Evolutionary conservation across 768 basidiomycete genomes (phyloP).

Genomic region (Lactifluus pinguis): DNA sequence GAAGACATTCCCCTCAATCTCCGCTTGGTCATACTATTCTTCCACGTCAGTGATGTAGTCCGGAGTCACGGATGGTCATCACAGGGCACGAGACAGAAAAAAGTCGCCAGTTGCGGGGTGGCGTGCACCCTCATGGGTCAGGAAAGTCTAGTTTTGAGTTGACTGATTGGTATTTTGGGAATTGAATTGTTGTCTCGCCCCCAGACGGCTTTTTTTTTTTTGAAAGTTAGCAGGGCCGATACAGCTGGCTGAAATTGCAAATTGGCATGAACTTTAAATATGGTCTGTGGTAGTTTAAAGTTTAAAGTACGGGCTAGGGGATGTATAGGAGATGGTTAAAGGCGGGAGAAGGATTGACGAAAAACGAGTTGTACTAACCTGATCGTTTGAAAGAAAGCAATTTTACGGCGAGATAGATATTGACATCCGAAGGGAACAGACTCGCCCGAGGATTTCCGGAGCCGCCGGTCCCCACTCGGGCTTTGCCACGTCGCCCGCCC

Average conservation of each 20-base stretch:
- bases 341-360: no score
- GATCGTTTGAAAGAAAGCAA: no score
- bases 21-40: not conserved
- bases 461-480: no score
- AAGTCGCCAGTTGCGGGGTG: not conserved
- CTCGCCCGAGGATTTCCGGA: no score
- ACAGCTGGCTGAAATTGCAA: not conserved
- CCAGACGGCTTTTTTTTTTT: not conserved
- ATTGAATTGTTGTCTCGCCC: not conserved
- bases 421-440: no score
- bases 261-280: not conserved
- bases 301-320: not conserved
- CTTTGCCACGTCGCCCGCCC: no score
- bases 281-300: not conserved
- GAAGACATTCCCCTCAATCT: not conserved
- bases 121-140: not conserved
- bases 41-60: not conserved
- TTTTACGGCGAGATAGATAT: no score
- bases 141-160: not conserved
- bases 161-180: not conserved
- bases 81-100: not conserved
- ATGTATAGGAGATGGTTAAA: not conserved
- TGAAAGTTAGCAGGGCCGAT: not conserved
- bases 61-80: not conserved
- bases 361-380: no score